These are phyloP conservation scores for Lipomyces japonicus DNA, from an alignment of 805 yeast species.

Conservation along the genomic window DNA sequence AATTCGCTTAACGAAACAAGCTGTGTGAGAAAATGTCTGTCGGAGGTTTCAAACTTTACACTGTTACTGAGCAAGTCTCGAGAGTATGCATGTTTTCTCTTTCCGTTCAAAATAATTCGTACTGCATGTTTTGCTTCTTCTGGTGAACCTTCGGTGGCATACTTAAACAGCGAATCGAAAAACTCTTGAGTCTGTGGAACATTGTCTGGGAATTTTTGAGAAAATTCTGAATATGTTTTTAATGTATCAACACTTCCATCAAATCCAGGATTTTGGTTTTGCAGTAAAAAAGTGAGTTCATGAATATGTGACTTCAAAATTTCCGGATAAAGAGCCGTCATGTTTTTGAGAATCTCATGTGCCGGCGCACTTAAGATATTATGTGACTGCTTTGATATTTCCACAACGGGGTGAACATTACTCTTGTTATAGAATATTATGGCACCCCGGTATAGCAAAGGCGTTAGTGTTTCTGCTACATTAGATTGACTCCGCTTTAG, in stretches of 20 bases:
- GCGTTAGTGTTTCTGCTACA: constrained; percentile 51
- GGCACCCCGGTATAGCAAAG: constrained; percentile 60
- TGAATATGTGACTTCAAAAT: constrained; percentile 59
- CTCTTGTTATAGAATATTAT: constrained; percentile 61
- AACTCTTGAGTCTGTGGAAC: constrained; percentile 47
- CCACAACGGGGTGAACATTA: constrained; percentile 55
- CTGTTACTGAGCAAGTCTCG: constrained; percentile 42
- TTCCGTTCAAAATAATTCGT: constrained; percentile 51
- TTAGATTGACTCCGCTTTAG: constrained; percentile 42
- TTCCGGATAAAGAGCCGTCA: constrained; percentile 49
- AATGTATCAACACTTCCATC: constrained; percentile 43
- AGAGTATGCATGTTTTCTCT: constrained; percentile 43
- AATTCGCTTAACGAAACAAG: constrained; percentile 60
- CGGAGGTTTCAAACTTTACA: constrained; percentile 48
- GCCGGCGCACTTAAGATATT: constrained; percentile 40
- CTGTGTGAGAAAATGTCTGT: constrained; percentile 49
- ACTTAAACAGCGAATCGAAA: constrained; percentile 43
- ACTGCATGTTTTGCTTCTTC: constrained; percentile 62
- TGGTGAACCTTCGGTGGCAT: constrained; percentile 54
- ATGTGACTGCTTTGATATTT: constrained; percentile 41
- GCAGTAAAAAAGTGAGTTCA: constrained; percentile 45
- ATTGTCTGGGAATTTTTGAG: constrained; percentile 48
- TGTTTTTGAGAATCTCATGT: constrained; percentile 49
- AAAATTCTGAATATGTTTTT: constrained; percentile 58
- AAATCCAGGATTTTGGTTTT: constrained; percentile 32